These are phyloP conservation scores for Primulina huaijiensis DNA, from an alignment of 257 asterid genomes.

Conservation along the genomic window DNA sequence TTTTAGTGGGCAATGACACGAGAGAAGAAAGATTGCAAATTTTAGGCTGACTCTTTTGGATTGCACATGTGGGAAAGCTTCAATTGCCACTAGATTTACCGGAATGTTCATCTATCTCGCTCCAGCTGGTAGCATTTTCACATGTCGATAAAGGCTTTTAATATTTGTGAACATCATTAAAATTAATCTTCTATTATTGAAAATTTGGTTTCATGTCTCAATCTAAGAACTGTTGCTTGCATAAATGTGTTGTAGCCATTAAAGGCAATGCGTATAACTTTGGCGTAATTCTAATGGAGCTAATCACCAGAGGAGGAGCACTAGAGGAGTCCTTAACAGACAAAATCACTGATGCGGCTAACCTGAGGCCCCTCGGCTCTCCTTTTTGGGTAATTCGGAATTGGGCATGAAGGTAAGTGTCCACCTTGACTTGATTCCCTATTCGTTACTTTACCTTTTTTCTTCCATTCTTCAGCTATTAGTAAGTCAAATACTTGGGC, in stretches of 20 bases:
- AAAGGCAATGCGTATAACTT: conserved; percentile 73
- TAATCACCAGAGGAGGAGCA: no score
- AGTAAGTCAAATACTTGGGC: no score
- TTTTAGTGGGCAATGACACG: no score
- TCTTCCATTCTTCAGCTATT: no score
- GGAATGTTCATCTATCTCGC: conserved; percentile 73
- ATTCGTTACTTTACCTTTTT: no score
- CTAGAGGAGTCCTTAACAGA: conserved; percentile 50
- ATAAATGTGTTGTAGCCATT: conserved; percentile 53
- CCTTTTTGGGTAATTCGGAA: no score
- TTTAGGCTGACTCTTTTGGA: conserved; percentile 72
- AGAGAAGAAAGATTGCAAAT: conserved; percentile 45
- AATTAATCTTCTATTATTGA: not conserved
- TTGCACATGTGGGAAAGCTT: conserved; percentile 78
- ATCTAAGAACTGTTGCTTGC: conserved; percentile 6
- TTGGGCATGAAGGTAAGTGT: no score
- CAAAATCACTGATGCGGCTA: no score
- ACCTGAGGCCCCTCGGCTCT: no score
- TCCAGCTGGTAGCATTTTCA: conserved; percentile 45
- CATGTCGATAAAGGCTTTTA: not conserved
- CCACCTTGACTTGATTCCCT: no score
- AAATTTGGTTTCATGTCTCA: not conserved
- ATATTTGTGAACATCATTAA: not conserved
- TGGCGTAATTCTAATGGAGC: conserved; percentile 87
- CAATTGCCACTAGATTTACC: conserved; percentile 37